phyloP scores from a whole-genome alignment of 352 stramenopile species.

The Pythium scleroteichum region DNA sequence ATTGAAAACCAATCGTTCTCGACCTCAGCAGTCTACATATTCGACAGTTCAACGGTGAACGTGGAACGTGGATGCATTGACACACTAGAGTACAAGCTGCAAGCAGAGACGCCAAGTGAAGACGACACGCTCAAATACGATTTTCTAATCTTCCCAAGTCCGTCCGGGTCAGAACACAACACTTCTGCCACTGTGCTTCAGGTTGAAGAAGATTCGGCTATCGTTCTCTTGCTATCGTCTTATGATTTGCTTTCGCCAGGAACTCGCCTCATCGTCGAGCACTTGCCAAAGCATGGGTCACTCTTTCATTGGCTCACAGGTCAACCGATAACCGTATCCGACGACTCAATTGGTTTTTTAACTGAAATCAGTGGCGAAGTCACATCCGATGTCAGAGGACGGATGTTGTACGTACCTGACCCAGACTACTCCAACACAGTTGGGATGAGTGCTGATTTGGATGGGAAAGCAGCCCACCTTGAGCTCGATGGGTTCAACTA shows the following conservation, averaged over 20 bases:
- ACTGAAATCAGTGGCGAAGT: neutral
- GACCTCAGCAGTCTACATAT: constrained; percentile 51
- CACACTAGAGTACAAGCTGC: constrained; percentile 55
- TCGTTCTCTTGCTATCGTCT: constrained; percentile 33
- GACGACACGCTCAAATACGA: constrained; percentile 26
- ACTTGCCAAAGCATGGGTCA: constrained; percentile 40
- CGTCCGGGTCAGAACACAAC: neutral
- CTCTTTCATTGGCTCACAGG: constrained; percentile 48
- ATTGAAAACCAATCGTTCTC: constrained; percentile 39
- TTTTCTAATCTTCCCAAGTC: constrained; percentile 28
- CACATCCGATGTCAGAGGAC: constrained; percentile 12
- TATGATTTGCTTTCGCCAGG: constrained; percentile 43
- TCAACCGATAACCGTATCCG: neutral
- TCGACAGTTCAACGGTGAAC: constrained; percentile 15
- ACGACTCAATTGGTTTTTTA: neutral
- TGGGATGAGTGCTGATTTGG: neutral
- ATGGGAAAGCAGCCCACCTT: neutral
- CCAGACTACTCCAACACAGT: constrained; percentile 24
- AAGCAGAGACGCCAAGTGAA: constrained; percentile 33
- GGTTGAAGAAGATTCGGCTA: constrained; percentile 58
- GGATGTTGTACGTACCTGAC: constrained; percentile 23
- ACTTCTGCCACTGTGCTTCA: constrained; percentile 25
- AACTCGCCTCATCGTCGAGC: constrained; percentile 37
- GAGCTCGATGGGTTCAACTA: constrained; percentile 17
- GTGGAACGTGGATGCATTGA: constrained; percentile 29